Evolutionary conservation across 352 stramenopile species (phyloP).

Genomic region (Globisporangium emineosum): DNA sequence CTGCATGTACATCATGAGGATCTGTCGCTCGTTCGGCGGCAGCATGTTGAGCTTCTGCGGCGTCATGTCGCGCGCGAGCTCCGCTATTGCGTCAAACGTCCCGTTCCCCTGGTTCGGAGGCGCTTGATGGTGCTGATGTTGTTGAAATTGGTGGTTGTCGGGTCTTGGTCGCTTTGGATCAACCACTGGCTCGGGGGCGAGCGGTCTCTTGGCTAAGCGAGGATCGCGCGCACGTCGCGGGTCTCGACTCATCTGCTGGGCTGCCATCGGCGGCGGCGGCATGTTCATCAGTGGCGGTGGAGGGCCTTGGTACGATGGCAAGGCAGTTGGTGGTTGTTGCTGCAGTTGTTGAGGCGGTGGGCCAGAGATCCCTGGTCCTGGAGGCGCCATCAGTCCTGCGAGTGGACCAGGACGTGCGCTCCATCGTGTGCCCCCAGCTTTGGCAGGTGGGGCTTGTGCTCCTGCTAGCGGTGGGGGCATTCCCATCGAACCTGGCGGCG

Average conservation of each 20-base stretch:
- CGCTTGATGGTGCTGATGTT: background rate
- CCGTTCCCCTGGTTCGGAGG: conserved; percentile 15
- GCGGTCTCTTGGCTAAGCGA: conserved; percentile 34
- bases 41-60: conserved; percentile 80
- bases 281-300: conserved; percentile 26
- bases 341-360: conserved; percentile 5
- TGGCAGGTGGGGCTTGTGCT: conserved; percentile 26
- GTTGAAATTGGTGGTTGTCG: conserved; percentile 19
- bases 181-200: conserved; percentile 1
- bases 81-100: conserved; percentile 58
- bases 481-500: conserved; percentile 39
- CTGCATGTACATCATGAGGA: conserved; percentile 79
- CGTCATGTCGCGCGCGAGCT: conserved; percentile 78
- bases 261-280: conserved; percentile 19
- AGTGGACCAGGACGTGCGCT: conserved; percentile 59
- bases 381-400: conserved; percentile 19
- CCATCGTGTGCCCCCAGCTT: conserved; percentile 57
- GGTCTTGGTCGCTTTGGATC: conserved; percentile 7
- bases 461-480: conserved; percentile 31
- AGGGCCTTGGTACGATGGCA: conserved; percentile 14
- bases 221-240: conserved; percentile 55
- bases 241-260: conserved; percentile 40
- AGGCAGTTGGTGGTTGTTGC: background rate
- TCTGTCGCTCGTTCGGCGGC: conserved; percentile 71
- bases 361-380: background rate